Evolutionary conservation across 495 filamentous ascomycete genomes (phyloP).

Genomic region (Parathielavia appendiculata): DNA sequence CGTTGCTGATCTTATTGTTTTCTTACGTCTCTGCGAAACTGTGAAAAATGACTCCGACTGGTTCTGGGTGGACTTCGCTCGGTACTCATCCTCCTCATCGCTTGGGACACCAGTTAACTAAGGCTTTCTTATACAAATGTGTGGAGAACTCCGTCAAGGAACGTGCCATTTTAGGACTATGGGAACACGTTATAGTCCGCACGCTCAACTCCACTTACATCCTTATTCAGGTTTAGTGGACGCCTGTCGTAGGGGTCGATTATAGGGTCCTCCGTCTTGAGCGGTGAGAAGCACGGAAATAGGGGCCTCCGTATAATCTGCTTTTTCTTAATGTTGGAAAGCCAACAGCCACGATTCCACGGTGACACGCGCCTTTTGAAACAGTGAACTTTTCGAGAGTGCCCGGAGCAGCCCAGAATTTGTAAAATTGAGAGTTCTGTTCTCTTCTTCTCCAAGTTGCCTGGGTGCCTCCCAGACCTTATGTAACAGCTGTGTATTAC

Average conservation of each 20-base stretch:
- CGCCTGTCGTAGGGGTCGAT: not conserved
- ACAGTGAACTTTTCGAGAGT: too few species aligned
- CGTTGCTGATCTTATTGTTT: not conserved
- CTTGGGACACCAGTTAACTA: not conserved
- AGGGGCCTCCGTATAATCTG: too few species aligned
- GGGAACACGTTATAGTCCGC: conserved; percentile 1
- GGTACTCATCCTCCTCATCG: not conserved
- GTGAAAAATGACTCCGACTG: not conserved
- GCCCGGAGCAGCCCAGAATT: too few species aligned
- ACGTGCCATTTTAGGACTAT: conserved; percentile 3
- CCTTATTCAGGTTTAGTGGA: conserved; percentile 8
- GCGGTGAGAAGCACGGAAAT: too few species aligned
- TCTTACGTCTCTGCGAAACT: not conserved
- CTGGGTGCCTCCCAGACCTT: too few species aligned
- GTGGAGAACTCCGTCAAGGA: not conserved
- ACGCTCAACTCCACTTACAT: conserved; percentile 1
- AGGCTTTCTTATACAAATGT: not conserved
- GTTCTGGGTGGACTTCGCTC: conserved; percentile 4
- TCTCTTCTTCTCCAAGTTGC: too few species aligned
- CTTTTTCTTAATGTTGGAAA: too few species aligned
- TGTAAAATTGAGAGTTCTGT: too few species aligned
- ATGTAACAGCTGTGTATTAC: too few species aligned
- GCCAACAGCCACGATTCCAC: too few species aligned
- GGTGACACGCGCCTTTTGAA: too few species aligned
- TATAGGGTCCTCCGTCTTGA: conserved; percentile 2